These are phyloP conservation scores for Porphyrellus sp. DNA, from an alignment of 1,284 basidiomycete species.

Conservation along the genomic window DNA sequence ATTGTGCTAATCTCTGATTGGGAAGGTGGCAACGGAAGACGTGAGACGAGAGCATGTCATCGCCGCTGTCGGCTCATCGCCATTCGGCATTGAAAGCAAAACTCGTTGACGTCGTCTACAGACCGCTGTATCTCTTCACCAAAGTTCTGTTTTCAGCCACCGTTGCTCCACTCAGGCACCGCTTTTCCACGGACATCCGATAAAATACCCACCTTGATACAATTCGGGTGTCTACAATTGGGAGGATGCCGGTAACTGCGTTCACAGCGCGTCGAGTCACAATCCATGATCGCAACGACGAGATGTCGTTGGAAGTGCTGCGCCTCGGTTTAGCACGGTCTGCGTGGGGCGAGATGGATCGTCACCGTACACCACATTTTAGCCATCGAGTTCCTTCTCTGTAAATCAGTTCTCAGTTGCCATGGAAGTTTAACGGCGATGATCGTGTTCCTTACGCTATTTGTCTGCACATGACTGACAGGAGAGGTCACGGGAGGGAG, in stretches of 20 bases:
- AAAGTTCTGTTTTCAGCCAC: constrained; percentile 42
- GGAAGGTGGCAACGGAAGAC: background rate
- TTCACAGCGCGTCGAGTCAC: constrained; percentile 57
- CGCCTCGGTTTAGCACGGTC: constrained; percentile 5
- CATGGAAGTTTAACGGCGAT: background rate
- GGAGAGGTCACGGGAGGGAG: constrained; percentile 1
- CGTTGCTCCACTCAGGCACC: constrained; percentile 14
- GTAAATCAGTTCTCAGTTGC: constrained; percentile 18
- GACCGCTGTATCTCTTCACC: constrained; percentile 54
- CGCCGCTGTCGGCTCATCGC: constrained; percentile 40
- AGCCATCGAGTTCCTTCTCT: constrained; percentile 72
- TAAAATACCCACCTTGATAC: constrained; percentile 48
- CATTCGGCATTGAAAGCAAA: constrained; percentile 51
- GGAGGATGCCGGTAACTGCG: constrained; percentile 58
- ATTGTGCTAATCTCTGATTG: constrained; percentile 23
- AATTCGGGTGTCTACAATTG: constrained; percentile 48
- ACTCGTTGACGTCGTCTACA: constrained; percentile 55
- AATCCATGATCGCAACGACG: constrained; percentile 66
- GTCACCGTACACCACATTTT: constrained; percentile 55
- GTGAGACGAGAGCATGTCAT: constrained; percentile 9
- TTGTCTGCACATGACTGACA: constrained; percentile 48
- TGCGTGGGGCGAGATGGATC: constrained; percentile 5
- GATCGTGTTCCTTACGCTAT: constrained; percentile 45
- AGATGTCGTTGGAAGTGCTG: constrained; percentile 74
- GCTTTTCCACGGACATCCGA: constrained; percentile 9